Base-by-base conservation (phyloP, 805 yeast genomes). In the Ogataea siamensis region DNA sequence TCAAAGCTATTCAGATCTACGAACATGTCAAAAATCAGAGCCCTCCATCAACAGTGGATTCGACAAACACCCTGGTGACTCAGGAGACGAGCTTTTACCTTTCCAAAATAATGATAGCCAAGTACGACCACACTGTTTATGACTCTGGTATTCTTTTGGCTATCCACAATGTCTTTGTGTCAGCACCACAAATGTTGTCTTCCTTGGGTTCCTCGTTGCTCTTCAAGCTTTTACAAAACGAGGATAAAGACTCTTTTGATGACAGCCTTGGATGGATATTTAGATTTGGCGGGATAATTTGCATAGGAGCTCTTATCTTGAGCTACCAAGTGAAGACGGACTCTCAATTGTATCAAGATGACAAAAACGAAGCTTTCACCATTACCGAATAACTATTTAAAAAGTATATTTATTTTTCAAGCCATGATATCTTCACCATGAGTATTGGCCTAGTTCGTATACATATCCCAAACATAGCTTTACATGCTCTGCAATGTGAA, bases 401-500 rank as follows among this genome's bases (percentile, higher is more conserved):
- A n/a, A 21, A 26, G 16, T 19, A 21, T 32, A 15, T 32, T 26
- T 30, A 30, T 26, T 15, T 28, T 9, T 28, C 14, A 10, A 22
- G 21, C 27, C 15, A 25, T 29, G 7, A 10, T 22, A 11, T 27
- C 29, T 11, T 18, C 10, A 14, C 32, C 28, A 31, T 17, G 37
- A 38, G 24, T 31, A 37, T n/a, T 26, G 21, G 12, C 46, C 50
- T 15, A 91, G 71, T 65, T 91, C 98, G 37, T 79, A 63, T 4
- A 83, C 76, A 47, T 73, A 83, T 1, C 87, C 94, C 10, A 87
- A 52, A 2, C 87, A 82, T 50, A 93, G 66, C 60, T 82, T 86
- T 39, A 81, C 78, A 59, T 87, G 95, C 62, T 91, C 87, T 10
- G 69, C 73, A 67, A 91, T 78, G 58, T 89, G 96, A 31, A 72